Evolutionary conservation across 306 rosid species (phyloP).

Genomic region (Cicer pinnatifidum): DNA sequence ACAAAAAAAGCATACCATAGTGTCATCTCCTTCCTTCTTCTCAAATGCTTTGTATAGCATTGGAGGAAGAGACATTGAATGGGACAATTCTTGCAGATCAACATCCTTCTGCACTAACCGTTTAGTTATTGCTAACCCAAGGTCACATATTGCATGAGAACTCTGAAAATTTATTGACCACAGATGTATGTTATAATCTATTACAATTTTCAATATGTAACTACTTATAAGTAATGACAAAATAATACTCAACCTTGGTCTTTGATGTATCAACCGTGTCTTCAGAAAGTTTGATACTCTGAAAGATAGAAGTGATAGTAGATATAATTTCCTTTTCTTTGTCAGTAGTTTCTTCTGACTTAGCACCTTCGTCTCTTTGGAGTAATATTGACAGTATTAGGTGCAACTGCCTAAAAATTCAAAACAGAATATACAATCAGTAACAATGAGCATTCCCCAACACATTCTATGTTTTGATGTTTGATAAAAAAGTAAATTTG

Average conservation of each 20-base stretch:
- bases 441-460: conserved; percentile 40
- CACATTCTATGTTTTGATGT: conserved; percentile 24
- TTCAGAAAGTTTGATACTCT: conserved; percentile 76
- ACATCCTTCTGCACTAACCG: conserved; percentile 65
- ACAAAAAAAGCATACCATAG: conserved; percentile 60
- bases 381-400: conserved; percentile 74
- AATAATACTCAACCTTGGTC: conserved; percentile 69
- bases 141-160: conserved; percentile 90
- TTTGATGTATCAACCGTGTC: conserved; percentile 73
- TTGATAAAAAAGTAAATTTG: conserved; percentile 11
- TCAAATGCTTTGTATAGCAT: conserved; percentile 73
- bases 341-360: conserved; percentile 66
- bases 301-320: conserved; percentile 66
- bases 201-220: conserved; percentile 28
- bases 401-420: conserved; percentile 78
- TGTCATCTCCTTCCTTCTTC: conserved; percentile 73
- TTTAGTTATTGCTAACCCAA: conserved; percentile 80
- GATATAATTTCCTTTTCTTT: conserved; percentile 67
- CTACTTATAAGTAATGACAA: conserved; percentile 17
- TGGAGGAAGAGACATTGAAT: conserved; percentile 65
- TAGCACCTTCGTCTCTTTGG: conserved; percentile 80
- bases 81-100: conserved; percentile 61
- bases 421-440: conserved; percentile 35
- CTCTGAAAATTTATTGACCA: conserved; percentile 62
- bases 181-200: conserved; percentile 45